A percentile compares a stretch with the other conserved stretches of the same genome.
phyloP scores from a whole-genome alignment of 2,329 filamentous ascomycete genomes.

The Mollisia scopiformis region DNA sequence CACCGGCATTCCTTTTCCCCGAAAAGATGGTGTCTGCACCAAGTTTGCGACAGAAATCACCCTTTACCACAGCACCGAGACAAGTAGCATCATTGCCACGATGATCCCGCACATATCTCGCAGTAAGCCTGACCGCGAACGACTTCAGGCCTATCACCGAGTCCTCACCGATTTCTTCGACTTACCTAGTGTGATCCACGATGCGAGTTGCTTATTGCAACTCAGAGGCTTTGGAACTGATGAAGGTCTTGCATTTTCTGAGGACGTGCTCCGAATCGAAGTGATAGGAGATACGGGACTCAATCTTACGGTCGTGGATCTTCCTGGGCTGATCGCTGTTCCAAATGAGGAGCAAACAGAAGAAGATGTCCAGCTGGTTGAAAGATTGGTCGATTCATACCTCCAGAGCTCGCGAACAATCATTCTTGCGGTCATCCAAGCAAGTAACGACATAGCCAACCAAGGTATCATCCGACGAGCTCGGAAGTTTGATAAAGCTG shows the following conservation, averaged over 20 bases:
- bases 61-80: constrained; percentile 26
- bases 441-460: constrained; percentile 30
- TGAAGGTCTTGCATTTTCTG: constrained; percentile 19
- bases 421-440: constrained; percentile 46
- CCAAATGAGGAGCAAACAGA: constrained; percentile 38
- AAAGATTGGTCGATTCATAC: constrained; percentile 43
- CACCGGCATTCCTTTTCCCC: constrained; percentile 43
- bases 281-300: constrained; percentile 16
- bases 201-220: too few relatives aligned
- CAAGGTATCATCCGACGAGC: constrained; percentile 25
- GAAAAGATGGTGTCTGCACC: constrained; percentile 42
- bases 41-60: constrained; percentile 48
- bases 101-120: constrained; percentile 24
- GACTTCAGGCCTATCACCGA: constrained; percentile 20
- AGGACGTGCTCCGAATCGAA: constrained; percentile 17
- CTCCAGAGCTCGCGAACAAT: constrained; percentile 46
- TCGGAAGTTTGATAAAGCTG: constrained; percentile 34
- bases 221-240: constrained; percentile 23
- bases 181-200: constrained; percentile 28
- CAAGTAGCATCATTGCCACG: constrained; percentile 23
- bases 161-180: constrained; percentile 25
- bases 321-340: constrained; percentile 48
- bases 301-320: constrained; percentile 51
- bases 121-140: constrained; percentile 3
- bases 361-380: constrained; percentile 39